Base-by-base conservation (phyloP, 1,139 yeast species). In the Taphrina communis region DNA sequence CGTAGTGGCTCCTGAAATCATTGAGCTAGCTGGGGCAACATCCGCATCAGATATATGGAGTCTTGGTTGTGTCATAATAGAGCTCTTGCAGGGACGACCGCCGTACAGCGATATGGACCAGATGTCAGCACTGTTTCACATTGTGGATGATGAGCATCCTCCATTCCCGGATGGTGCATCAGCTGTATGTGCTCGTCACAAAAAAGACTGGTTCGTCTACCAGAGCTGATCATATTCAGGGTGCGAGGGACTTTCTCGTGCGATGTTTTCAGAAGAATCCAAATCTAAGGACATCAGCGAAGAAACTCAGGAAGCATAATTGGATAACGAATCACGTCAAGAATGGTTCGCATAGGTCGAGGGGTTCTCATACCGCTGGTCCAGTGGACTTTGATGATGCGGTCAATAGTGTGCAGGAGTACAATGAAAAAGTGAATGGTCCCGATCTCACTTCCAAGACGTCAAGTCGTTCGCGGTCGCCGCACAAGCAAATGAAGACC, bases 41-140 rank as follows among this genome's bases (percentile, higher is more conserved):
- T 86, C 96, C 0, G 90, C 96, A 0, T 90, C 97, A 1, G 83
- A 81, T 71, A 78, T 81, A 11, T 81, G 83, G 76, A 90, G 97
- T n/a, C 79, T 94, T 48, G 99, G 98, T 1, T 96, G 97, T 19
- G 94, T 98, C 0, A 85, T 93, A 4, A 86, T 93, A 9, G 99
- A 94, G 76, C 80, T 94, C 63, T 81, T 91, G 68, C 89, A 97
- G 0, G 96, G 91, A 0, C 83, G 86, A 67, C 98, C 99, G 0
- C 97, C 98, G 0, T 91, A 90, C 74, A 88, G 89, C 72, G 88
- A 90, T 65, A 80, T 89, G 69, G 87, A 88, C 70, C 90, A 92
- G 36, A 89, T 92, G 87, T 90, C 96, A 0, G 93, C 97, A 0
- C 82, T 94, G 72, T 97, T 90, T 80, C 97, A 97, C 0, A 91